Conservation (phyloP, 2,329 filamentous ascomycete species). For the Plenodomus lindquistii region DNA sequence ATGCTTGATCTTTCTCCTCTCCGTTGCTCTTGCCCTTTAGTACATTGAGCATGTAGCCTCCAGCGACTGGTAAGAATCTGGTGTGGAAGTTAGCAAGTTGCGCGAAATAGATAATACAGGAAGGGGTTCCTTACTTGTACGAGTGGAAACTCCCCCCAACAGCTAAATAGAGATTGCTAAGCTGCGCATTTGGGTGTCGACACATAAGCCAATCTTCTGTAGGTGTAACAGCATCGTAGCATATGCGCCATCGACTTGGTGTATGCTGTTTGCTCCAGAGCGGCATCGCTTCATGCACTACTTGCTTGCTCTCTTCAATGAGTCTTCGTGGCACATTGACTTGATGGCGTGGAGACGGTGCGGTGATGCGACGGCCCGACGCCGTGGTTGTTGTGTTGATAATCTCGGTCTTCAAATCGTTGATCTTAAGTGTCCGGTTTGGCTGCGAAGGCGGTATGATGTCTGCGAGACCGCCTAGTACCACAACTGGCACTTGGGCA, state of each 20-base stretch:
- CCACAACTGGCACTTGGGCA: constrained; percentile 60
- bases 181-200: constrained; percentile 52
- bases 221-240: constrained; percentile 65
- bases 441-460: constrained; percentile 56
- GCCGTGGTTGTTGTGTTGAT: constrained; percentile 56
- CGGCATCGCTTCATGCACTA: constrained; percentile 35
- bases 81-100: not conserved
- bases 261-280: constrained; percentile 35
- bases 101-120: not conserved
- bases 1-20: constrained; percentile 39
- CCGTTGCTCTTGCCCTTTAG: constrained; percentile 42
- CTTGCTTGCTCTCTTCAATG: constrained; percentile 46
- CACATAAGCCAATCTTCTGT: constrained; percentile 66
- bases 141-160: constrained; percentile 66
- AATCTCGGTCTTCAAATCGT: constrained; percentile 60
- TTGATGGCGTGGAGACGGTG: constrained; percentile 54
- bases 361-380: constrained; percentile 58
- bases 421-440: constrained; percentile 60
- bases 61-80: constrained; percentile 63
- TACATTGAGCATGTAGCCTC: constrained; percentile 59
- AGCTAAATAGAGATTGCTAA: constrained; percentile 61
- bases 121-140: constrained; percentile 55
- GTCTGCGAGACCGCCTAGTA: constrained; percentile 53
- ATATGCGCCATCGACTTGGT: constrained; percentile 52
- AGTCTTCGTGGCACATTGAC: constrained; percentile 48